Evolutionary conservation across 805 yeast genomes (phyloP).

Genomic region (Zygotorulaspora florentina): DNA sequence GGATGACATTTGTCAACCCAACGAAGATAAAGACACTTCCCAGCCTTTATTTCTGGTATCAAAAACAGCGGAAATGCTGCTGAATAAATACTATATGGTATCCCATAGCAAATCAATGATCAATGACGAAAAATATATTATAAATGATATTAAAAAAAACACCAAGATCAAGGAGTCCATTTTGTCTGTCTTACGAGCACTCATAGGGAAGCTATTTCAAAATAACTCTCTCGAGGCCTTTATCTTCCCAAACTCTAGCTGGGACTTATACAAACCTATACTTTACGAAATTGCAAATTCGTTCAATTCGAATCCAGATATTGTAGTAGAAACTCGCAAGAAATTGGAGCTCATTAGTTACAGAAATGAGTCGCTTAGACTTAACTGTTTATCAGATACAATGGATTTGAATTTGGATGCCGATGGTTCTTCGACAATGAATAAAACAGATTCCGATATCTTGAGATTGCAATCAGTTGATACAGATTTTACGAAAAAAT

Average conservation of each 20-base stretch:
- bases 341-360: conserved; percentile 59
- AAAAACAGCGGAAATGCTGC: conserved; percentile 57
- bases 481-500: conserved; percentile 19
- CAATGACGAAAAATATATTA: conserved; percentile 36
- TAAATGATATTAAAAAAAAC: conserved; percentile 37
- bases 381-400: conserved; percentile 38
- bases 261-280: conserved; percentile 51
- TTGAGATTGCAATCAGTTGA: conserved; percentile 24
- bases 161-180: conserved; percentile 31
- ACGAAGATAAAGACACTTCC: conserved; percentile 31
- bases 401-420: conserved; percentile 37
- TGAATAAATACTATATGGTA: conserved; percentile 44
- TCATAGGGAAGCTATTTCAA: conserved; percentile 32
- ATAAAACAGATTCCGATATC: conserved; percentile 38
- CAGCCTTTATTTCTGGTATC: conserved; percentile 46
- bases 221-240: conserved; percentile 47
- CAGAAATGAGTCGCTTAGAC: conserved; percentile 67
- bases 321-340: conserved; percentile 31
- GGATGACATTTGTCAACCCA: conserved; percentile 50
- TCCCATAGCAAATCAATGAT: conserved; percentile 34
- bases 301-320: conserved; percentile 31
- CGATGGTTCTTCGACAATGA: conserved; percentile 18
- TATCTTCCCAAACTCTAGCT: conserved; percentile 53
- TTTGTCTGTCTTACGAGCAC: conserved; percentile 22
- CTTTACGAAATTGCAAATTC: conserved; percentile 38